Evolutionary conservation across 2,329 filamentous ascomycete species (phyloP).

Genomic region (Decorospora gaudefroyi): DNA sequence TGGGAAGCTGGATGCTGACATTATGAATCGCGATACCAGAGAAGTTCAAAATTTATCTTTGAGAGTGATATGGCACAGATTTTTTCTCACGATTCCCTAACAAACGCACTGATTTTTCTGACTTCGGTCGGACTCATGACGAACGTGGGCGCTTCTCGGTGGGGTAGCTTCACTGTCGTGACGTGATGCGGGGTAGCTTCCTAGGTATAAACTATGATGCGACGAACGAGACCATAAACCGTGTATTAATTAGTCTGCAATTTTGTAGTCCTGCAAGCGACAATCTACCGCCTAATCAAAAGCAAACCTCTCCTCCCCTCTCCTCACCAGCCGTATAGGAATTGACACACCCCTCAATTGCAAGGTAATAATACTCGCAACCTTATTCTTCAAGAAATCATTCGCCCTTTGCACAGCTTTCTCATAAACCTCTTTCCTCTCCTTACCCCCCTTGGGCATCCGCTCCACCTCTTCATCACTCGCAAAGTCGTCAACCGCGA

Average conservation of each 20-base stretch:
- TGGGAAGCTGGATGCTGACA: slow-evolving; percentile 47
- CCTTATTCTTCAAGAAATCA: slow-evolving; percentile 57
- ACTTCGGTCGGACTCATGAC: slow-evolving; percentile 3
- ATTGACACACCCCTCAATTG: slow-evolving; percentile 67
- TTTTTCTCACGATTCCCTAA: background rate
- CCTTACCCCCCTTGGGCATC: slow-evolving; percentile 51
- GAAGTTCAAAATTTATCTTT: background rate
- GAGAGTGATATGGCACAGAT: background rate
- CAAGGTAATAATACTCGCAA: slow-evolving; percentile 70
- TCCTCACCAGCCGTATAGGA: slow-evolving; percentile 68
- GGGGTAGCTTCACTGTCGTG: slow-evolving; percentile 24
- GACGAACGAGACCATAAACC: background rate
- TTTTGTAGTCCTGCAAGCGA: background rate
- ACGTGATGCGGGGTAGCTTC: slow-evolving; percentile 29
- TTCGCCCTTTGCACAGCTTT: slow-evolving; percentile 63
- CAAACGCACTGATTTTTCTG: slow-evolving; percentile 1
- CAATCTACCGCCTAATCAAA: slow-evolving; percentile 27
- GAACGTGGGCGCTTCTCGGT: slow-evolving; percentile 4
- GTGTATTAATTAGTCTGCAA: background rate
- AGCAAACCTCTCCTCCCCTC: slow-evolving; percentile 70
- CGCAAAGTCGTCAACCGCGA: slow-evolving; percentile 62
- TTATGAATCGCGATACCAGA: slow-evolving; percentile 10
- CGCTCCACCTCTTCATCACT: slow-evolving; percentile 49
- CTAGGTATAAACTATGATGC: background rate
- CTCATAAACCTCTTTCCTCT: slow-evolving; percentile 62